Evolutionary conservation across 805 yeast species (phyloP), one percentile per base, ranked within the genome.

Genomic region (Wickerhamomyces rabaulensis): DNA sequence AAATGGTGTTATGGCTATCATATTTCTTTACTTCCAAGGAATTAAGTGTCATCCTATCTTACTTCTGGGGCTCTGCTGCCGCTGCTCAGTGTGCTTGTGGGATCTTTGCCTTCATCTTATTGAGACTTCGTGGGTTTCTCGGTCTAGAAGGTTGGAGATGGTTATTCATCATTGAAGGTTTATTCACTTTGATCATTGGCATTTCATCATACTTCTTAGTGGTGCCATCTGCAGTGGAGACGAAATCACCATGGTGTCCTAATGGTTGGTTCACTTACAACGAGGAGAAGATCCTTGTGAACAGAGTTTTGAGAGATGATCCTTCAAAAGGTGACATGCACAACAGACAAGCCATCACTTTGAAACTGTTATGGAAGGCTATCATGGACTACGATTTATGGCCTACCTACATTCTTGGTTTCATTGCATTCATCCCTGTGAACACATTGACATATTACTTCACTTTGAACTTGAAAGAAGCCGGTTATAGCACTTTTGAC

Each of bases 281-380:
- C 35, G 84, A 82, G 49, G 79, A 75, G 57, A 73, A 74, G 46
- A 79, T 82, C 45, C 67, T 80, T 22, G 84, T 80, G 43, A 80
- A 80, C 58, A 67, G 79, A 48, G 69, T 82, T 3, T 62, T 82
- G 43, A 64, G 86, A 53, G 87, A 82, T 58, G 88, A 82, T 55
- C 87, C 87, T n/a, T 61, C 73, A 15, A 76, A 76, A 64, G 85
- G 87, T 15, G 85, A 79, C 51, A 80, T 80, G 86, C 69, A 80
- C 57, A 80, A 80, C 57, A 69, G 84, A 53, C 78, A 79, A 53
- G 75, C 80, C 2, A 48, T 81, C 15, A 62, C 69, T 3, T 55
- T 64, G 4, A 65, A 56, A 41, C 61, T 62, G 58, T 45, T 82
- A 16, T 62, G 66, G 58, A 50, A 61, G 23, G 65, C 79, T 4